Evolutionary conservation across 139 green algal species (phyloP), one percentile per base, ranked within the genome.

Genomic region (Volvox africanus): DNA sequence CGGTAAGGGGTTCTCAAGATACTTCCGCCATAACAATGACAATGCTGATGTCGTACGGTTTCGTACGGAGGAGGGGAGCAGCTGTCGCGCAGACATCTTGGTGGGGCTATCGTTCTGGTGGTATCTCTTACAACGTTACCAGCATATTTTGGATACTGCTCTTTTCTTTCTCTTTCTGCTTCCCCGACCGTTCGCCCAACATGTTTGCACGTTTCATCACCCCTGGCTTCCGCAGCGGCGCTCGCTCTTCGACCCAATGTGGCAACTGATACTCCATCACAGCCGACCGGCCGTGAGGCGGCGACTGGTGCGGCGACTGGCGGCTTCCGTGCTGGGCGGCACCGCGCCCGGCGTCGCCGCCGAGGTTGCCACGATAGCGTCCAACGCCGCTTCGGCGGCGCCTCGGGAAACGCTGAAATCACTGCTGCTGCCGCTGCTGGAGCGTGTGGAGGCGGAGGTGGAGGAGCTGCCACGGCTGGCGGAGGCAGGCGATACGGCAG

Each of bases 291-390:
- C 44, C 19, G 82, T 98, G 80, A 92, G 88, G 22, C 28, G 36
- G 12, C 75, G 81, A 18, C 95, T 96, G n/a, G 92, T 97, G 44
- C 87, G 81, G 13, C 92, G 93, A 13, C 80, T 98, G 33, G 90
- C 92, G 19, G 68, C 88, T 44, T 98, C 97, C 79, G 79, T 97
- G 71, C 80, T 94, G 61, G 93, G 88, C 80, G 94, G 61, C 85
- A 94, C 94, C 0, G 65, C 96, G 22, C 90, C 93, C 0, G 94
- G 91, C 19, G 88, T 94, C 50, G 86, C 73, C 20, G 22, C 32
- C 0, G 82, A 88, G 82, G 62, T 82, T 36, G 24, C 20, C 44
- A 82, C 55, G 16, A 82, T 89, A 18, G 44, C 71, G 1, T 17
- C 85, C 19, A 16, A 71, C 14, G 86, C 86, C 44, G 75, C 32